phyloP scores from a whole-genome alignment of 352 stramenopile genomes.

The Phytophthora syringae region DNA sequence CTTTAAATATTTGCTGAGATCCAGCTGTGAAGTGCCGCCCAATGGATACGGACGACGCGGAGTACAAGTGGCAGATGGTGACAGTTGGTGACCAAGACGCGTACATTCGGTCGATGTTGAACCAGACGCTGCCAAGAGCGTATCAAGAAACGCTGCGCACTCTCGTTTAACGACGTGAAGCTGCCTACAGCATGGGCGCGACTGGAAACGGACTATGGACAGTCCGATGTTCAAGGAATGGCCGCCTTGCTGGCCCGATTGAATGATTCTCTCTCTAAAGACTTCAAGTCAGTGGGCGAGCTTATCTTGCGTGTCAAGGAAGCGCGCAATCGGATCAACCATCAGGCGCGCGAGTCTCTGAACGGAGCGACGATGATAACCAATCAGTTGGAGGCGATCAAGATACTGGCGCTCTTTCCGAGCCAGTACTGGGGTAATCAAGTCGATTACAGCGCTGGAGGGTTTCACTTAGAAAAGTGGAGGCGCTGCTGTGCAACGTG shows the following conservation, averaged over 20 bases:
- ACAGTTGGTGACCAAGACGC: neutral
- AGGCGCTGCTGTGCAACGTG: neutral
- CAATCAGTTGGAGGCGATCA: neutral
- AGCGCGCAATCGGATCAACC: conserved; percentile 3
- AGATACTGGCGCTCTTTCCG: conserved; percentile 3
- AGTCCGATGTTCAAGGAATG: neutral
- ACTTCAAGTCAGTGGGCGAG: conserved; percentile 1
- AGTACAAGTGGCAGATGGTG: neutral
- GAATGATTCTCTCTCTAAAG: neutral
- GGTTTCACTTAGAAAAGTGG: conserved; percentile 2
- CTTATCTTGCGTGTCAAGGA: neutral
- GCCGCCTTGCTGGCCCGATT: neutral
- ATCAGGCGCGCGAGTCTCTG: neutral
- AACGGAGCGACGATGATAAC: neutral
- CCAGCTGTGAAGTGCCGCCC: neutral
- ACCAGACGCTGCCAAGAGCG: no score
- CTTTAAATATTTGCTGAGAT: neutral
- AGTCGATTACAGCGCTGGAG: neutral
- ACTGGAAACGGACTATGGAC: neutral
- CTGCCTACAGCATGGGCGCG: neutral
- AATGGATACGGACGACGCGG: neutral
- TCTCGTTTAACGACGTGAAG: neutral
- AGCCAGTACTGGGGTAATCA: conserved; percentile 9
- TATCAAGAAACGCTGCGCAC: neutral
- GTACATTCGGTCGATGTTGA: neutral